Base-by-base conservation (phyloP, 129 eudicot species). In the Apium graveolens region DNA sequence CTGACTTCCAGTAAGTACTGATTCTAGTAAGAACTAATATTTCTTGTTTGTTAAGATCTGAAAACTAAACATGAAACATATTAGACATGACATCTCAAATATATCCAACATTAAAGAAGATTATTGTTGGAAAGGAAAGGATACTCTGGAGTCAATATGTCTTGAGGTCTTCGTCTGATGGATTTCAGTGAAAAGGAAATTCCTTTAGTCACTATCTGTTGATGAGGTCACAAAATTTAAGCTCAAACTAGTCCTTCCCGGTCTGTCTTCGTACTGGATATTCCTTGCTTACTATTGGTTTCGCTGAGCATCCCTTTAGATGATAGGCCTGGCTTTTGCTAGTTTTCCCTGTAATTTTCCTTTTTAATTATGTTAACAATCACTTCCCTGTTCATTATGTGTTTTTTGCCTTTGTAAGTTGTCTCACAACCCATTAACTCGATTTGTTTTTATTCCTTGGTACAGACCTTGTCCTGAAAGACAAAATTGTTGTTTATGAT, bases 391-490 rank as follows among this genome's bases (percentile, higher is more conserved):
- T 9, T 65, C 9, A 27, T 31, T 32, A 24, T 21, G n/a, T 71
- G 10, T 24, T 14, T 49, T 34, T 20, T 42, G 39, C 26, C n/a
- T 73, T 20, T 13, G 3, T 39, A 4, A 27, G 16, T n/a, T 26
- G 24, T 73, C 13, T 24, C 11, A 43, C 76, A 10, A 26, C 76
- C 20, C 46, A 73, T 73, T n/a, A 42, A 42, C 12, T 43, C 29
- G 55, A 49, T 38, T 76, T 18, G 37, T n/a, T 38, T 80, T 46
- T 70, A 32, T 42, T 74, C 34, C 27, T 46, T 53, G 44, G 51
- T 81, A 81, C 98, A 91, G 97, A 94, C 83, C 96, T 94, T 81
- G 93, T 94, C 65, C 82, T 91, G 71, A 89, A 94, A 88, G 96
- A 94, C 88, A 91, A 86, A 84, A 81, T 88, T 79, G 85, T 94